A percentile compares a stretch with the other conserved stretches of the same genome.
Conservation (phyloP, 306 rosid genomes). For the Delonix regia region DNA sequence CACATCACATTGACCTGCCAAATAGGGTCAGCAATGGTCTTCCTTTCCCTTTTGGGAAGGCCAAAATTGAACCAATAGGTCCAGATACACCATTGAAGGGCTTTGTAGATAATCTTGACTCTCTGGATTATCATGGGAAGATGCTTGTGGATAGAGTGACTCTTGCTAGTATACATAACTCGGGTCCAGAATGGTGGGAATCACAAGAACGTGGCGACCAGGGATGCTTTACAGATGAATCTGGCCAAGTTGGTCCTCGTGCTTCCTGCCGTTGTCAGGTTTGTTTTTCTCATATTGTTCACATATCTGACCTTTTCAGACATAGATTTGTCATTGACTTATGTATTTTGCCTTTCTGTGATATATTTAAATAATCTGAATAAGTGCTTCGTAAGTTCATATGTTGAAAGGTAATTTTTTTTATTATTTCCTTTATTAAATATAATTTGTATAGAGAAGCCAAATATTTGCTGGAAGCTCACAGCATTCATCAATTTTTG, state of each 20-base stretch:
- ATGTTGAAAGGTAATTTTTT: conserved; percentile 24
- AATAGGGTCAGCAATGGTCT: conserved; percentile 38
- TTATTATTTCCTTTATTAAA: conserved; percentile 17
- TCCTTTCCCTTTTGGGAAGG: conserved; percentile 51
- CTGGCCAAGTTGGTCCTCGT: conserved; percentile 95
- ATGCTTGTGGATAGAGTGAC: conserved; percentile 43
- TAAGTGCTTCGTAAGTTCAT: conserved; percentile 8
- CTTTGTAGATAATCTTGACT: conserved; percentile 81
- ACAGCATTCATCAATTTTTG: conserved; percentile 10
- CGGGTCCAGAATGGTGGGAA: conserved; percentile 92
- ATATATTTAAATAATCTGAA: conserved; percentile 17
- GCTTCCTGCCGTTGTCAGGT: conserved; percentile 97
- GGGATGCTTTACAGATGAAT: conserved; percentile 76
- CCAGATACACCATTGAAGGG: conserved; percentile 81
- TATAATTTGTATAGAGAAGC: conserved; percentile 8
- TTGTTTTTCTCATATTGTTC: conserved; percentile 18
- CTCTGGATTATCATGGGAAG: conserved; percentile 49
- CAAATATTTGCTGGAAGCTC: conserved; percentile 23
- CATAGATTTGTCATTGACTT: conserved; percentile 10
- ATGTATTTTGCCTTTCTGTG: conserved; percentile 1
- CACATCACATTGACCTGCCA: conserved; percentile 40
- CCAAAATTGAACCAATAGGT: conserved; percentile 63
- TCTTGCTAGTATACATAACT: neutral
- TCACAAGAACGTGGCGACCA: conserved; percentile 84
- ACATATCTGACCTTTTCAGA: conserved; percentile 9